Evolutionary conservation across 73 alveolate species (phyloP), one percentile per base, ranked within the genome.

Genomic region (Stentor coeruleus): DNA sequence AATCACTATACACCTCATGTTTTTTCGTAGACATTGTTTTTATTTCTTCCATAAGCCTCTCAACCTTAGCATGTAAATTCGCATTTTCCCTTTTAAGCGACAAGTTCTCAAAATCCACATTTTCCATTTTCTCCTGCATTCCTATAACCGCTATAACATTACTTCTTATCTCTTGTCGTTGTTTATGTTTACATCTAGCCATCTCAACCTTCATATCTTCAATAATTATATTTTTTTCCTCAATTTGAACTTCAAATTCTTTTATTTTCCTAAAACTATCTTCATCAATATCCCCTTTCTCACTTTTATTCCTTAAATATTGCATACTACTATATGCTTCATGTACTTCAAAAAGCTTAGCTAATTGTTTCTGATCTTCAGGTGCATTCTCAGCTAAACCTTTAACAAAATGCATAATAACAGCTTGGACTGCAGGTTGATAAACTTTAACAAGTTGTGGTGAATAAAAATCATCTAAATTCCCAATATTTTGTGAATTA

Each of bases 71-170:
- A 1, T 20, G 14, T 33, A 66, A 66, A 11, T 66, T 26, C 14
- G 11, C 14, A 66, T 66, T 66, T 66, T 66, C 79, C 37, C 79
- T 66, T 66, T 20, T 66, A 20, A 66, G 14, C 37, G 79, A 66
- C 37, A 28, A 37, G 11, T 26, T 20, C 33, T 66, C 79, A 66
- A 20, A 66, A 26, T 26, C 36, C n/a, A 31, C 11, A 66, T 28
- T 26, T 26, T 66, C 79, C n/a, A 20, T 14, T 66, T 66, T 20
- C 33, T 66, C 79, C 33, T 66, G 79, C 36, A 66, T 11, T 28
- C 37, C 14, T 26, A 66, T 40, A 20, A 66, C 14, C n/a, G 79
- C 36, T 26, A 28, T 31, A 66, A 66, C n/a, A 0, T 28, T 2
- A 28, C 79, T 31, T 66, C 79, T 66, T 20, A 20, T 31, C 33